Percentiles rank a stretch among this genome's conserved stretches.
phyloP scores from a whole-genome alignment of 306 rosid species.

The Quercus agrifolia region DNA sequence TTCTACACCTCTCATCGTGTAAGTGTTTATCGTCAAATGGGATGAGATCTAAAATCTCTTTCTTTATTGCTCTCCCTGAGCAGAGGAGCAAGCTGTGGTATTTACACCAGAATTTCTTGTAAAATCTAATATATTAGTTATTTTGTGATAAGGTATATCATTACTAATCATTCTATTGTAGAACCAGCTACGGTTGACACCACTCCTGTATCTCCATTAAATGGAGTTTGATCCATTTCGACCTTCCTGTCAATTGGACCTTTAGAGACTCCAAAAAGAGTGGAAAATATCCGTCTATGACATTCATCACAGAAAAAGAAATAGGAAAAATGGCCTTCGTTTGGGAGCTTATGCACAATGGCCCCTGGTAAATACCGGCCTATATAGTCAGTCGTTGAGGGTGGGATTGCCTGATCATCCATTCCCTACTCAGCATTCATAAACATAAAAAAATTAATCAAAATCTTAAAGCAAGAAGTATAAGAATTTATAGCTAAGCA shows the following conservation, averaged over 20 bases:
- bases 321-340: conserved; percentile 89
- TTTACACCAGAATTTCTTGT: conserved; percentile 50
- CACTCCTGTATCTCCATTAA: conserved; percentile 31
- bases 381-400: conserved; percentile 62
- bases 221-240: conserved; percentile 24
- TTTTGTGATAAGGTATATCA: conserved; percentile 25
- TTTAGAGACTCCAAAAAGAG: conserved; percentile 75
- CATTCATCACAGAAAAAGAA: conserved; percentile 82
- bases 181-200: conserved; percentile 25
- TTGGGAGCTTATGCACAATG: conserved; percentile 69
- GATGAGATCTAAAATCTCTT: no score
- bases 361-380: conserved; percentile 74
- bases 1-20: no score
- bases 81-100: conserved; percentile 48
- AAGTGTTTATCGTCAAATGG: no score
- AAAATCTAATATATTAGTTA: conserved; percentile 7
- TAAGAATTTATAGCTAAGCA: neutral
- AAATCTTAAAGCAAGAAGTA: neutral
- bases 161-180: conserved; percentile 26
- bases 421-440: conserved; percentile 60
- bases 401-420: conserved; percentile 80
- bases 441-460: conserved; percentile 2
- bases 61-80: conserved; percentile 40
- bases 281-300: conserved; percentile 64
- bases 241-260: conserved; percentile 47